phyloP scores from a whole-genome alignment of 352 stramenopile genomes.

The Phytopythium ostracodes region DNA sequence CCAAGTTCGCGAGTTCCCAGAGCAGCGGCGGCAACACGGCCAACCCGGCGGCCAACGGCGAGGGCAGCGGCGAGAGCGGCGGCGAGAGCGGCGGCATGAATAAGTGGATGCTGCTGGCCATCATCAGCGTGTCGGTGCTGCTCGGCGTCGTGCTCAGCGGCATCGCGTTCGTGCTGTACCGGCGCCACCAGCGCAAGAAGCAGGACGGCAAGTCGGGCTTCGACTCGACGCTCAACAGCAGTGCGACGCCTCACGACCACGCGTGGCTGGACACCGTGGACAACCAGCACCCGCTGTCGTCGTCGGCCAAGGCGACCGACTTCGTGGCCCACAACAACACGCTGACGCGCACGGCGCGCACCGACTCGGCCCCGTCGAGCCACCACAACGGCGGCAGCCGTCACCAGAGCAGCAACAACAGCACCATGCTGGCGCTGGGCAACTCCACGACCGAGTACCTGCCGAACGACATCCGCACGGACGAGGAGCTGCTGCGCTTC shows the following conservation, averaged over 20 bases:
- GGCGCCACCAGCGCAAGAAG: conserved; percentile 7
- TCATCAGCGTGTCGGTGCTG: conserved; percentile 15
- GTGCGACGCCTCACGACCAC: neutral
- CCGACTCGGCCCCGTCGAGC: conserved; percentile 3
- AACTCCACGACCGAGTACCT: conserved; percentile 14
- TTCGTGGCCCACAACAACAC: conserved; percentile 6
- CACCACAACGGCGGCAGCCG: no score
- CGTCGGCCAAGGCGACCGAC: conserved; percentile 4
- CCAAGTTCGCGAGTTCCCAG: conserved; percentile 17
- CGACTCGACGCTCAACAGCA: conserved; percentile 2
- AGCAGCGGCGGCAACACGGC: conserved; percentile 2
- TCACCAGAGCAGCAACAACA: neutral
- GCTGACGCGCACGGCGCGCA: conserved; percentile 6
- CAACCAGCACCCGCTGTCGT: neutral
- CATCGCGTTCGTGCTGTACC: conserved; percentile 6
- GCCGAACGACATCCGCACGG: conserved; percentile 31
- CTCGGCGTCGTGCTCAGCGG: conserved; percentile 7
- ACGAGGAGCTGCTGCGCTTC: conserved; percentile 30
- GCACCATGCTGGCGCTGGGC: neutral
- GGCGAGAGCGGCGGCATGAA: conserved; percentile 20
- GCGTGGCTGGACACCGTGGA: neutral
- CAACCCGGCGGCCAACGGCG: neutral
- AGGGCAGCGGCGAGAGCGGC: no score
- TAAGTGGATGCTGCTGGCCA: conserved; percentile 40
- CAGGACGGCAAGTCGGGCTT: neutral